Conservation (phyloP, 2,329 filamentous ascomycete species). For the Madurella mycetomatis region DNA sequence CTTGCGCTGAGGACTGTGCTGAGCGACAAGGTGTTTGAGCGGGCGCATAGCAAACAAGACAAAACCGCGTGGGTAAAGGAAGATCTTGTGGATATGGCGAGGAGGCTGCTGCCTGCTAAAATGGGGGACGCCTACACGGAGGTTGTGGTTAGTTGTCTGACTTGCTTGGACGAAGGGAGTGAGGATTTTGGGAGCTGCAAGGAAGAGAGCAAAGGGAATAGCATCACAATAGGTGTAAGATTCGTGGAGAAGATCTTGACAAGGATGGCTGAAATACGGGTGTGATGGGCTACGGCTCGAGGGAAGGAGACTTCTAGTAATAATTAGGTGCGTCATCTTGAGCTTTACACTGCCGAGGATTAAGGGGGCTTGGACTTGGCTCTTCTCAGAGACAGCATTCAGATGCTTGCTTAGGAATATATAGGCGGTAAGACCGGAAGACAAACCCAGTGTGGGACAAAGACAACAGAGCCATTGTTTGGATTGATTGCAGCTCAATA, state of each 20-base stretch:
- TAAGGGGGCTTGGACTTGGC: too few relatives aligned
- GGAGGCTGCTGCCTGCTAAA: not conserved
- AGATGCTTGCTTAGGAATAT: too few relatives aligned
- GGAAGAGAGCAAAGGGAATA: not conserved
- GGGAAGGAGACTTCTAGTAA: too few relatives aligned
- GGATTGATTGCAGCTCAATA: too few relatives aligned
- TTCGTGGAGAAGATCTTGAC: not conserved
- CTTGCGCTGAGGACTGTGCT: not conserved
- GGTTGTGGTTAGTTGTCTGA: slow-evolving; percentile 7
- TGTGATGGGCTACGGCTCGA: too few relatives aligned
- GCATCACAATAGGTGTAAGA: not conserved
- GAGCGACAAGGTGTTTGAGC: not conserved
- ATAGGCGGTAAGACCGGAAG: too few relatives aligned
- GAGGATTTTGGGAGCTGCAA: not conserved
- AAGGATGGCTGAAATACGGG: not conserved
- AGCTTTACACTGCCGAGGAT: too few relatives aligned
- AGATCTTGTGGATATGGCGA: not conserved
- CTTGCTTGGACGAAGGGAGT: slow-evolving; percentile 9
- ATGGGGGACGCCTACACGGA: slow-evolving; percentile 8
- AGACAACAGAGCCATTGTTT: too few relatives aligned
- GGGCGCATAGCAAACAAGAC: not conserved
- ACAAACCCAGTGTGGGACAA: too few relatives aligned
- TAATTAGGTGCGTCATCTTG: too few relatives aligned
- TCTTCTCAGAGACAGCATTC: too few relatives aligned
- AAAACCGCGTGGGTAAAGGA: slow-evolving; percentile 4